A percentile compares a stretch with the other conserved stretches of the same genome.
These are phyloP conservation scores for Moricandia moricandioides DNA, from an alignment of 345 rosid species.

Conservation along the genomic window DNA sequence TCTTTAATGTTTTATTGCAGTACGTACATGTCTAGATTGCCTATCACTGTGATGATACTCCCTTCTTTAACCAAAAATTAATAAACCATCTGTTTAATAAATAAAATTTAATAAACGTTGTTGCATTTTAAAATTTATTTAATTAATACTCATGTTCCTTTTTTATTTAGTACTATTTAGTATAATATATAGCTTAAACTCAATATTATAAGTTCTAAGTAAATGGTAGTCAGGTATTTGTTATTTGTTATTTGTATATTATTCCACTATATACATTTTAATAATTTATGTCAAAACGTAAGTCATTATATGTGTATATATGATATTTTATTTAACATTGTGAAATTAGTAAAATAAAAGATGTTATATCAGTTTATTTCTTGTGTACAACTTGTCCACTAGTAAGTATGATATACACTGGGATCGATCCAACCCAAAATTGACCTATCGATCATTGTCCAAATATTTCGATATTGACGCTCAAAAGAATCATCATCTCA, in stretches of 20 bases:
- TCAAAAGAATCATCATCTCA: too few relatives aligned
- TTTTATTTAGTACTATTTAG: not conserved
- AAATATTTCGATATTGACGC: too few relatives aligned
- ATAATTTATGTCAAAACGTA: not conserved
- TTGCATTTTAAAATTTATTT: not conserved
- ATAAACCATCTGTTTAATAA: not conserved
- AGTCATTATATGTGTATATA: not conserved
- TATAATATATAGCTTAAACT: not conserved
- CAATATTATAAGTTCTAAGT: not conserved
- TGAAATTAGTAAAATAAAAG: not conserved
- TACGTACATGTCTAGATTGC: not conserved
- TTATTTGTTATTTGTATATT: not conserved
- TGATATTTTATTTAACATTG: not conserved
- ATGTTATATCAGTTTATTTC: not conserved
- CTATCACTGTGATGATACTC: not conserved
- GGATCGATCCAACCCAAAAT: too few relatives aligned
- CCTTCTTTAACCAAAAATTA: not conserved
- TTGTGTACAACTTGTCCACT: not conserved
- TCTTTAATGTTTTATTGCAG: not conserved
- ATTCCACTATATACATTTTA: not conserved
- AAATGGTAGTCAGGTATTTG: not conserved
- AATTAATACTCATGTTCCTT: not conserved
- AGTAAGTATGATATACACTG: too few relatives aligned
- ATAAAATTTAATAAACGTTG: not conserved
- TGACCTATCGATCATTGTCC: too few relatives aligned